Evolutionary conservation across 768 basidiomycete species (phyloP).

Genomic region (Mycena venus): DNA sequence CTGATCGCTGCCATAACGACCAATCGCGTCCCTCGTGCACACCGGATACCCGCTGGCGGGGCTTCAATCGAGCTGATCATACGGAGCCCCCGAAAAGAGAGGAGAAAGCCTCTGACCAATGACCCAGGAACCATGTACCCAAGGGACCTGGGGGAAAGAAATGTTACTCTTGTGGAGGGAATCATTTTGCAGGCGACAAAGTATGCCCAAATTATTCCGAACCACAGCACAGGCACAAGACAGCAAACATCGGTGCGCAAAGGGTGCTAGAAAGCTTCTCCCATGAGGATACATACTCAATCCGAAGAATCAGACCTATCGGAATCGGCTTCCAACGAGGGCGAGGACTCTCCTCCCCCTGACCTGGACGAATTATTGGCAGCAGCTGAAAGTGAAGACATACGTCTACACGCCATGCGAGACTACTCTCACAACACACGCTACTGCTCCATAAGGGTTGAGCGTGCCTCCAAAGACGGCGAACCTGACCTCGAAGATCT

Average conservation of each 20-base stretch:
- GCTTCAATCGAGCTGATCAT: neutral
- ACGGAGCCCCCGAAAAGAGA: no score
- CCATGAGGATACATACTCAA: neutral
- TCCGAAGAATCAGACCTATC: neutral
- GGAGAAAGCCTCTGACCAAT: no score
- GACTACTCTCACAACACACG: neutral
- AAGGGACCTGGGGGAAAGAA: neutral
- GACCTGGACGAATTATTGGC: slow-evolving; percentile 2
- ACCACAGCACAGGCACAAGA: neutral
- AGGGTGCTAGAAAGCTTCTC: slow-evolving; percentile 1
- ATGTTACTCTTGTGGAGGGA: neutral
- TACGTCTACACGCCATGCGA: neutral
- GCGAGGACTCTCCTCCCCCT: neutral
- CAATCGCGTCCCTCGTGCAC: no score
- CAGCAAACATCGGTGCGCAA: neutral
- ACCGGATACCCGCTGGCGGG: no score
- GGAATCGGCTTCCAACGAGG: neutral
- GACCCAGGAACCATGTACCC: no score
- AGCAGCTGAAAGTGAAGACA: neutral
- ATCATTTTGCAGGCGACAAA: neutral
- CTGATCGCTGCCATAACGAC: no score
- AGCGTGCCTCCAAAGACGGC: no score
- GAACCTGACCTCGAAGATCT: no score
- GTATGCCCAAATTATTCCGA: neutral
- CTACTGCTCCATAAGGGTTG: neutral